These are phyloP conservation scores for Paecilomyces niveus DNA, from an alignment of 2,329 filamentous ascomycete species.

Conservation along the genomic window DNA sequence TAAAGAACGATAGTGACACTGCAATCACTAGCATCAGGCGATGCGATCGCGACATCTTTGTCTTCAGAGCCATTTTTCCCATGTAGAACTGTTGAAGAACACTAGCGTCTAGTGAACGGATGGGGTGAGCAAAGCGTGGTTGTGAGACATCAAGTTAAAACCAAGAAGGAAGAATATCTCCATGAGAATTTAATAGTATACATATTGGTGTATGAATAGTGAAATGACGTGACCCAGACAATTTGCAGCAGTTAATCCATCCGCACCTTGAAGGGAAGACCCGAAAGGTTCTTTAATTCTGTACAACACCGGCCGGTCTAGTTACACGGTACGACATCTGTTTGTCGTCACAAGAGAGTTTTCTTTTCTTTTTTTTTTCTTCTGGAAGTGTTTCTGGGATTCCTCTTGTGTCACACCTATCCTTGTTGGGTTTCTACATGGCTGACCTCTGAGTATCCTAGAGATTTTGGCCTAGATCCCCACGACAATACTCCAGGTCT, in stretches of 20 bases:
- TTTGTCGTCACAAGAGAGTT: background rate
- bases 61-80: background rate
- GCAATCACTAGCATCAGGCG: constrained; percentile 33
- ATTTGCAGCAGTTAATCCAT: background rate
- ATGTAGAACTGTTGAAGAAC: background rate
- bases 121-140: background rate
- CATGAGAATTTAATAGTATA: background rate
- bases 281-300: background rate
- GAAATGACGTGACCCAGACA: too few species aligned
- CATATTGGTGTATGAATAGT: background rate
- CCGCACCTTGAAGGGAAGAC: background rate
- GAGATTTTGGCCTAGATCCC: background rate
- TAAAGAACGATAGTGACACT: constrained; percentile 42
- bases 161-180: too few species aligned
- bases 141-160: background rate
- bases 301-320: background rate
- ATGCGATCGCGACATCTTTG: constrained; percentile 2
- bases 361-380: background rate
- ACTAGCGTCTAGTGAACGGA: background rate
- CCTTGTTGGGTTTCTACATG: background rate
- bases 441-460: background rate
- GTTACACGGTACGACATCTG: background rate
- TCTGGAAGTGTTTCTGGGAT: background rate
- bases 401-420: background rate
- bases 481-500: background rate